Percentiles rank a stretch among this genome's conserved stretches.
phyloP scores from a whole-genome alignment of 1,139 yeast species.

The Hemisphaericaspora lyxosophila region DNA sequence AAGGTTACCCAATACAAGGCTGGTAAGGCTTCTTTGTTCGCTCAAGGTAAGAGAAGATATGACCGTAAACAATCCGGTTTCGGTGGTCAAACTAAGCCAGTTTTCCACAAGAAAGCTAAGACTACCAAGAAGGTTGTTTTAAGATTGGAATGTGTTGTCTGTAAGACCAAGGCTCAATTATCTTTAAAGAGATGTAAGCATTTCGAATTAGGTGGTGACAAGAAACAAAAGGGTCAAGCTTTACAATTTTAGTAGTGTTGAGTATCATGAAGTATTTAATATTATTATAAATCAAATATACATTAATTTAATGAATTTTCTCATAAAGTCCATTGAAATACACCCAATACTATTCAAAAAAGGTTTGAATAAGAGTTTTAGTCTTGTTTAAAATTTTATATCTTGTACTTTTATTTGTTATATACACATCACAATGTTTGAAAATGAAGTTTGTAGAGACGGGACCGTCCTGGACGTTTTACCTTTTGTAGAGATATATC shows the following conservation, averaged over 20 bases:
- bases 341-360: too few species aligned
- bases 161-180: constrained; percentile 99
- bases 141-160: constrained; percentile 97
- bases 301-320: constrained; percentile 6
- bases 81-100: constrained; percentile 99
- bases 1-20: constrained; percentile 99
- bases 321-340: constrained; percentile 1
- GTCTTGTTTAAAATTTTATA: not conserved
- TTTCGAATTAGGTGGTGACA: constrained; percentile 99
- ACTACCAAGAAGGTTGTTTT: constrained; percentile 99
- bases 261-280: constrained; percentile 4
- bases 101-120: constrained; percentile 99
- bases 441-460: too few species aligned
- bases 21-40: constrained; percentile 98
- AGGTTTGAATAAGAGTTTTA: constrained; percentile 1
- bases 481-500: too few species aligned
- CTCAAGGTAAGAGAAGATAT: constrained; percentile 99
- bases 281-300: constrained; percentile 3
- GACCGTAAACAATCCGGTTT: constrained; percentile 99
- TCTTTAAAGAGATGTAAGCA: constrained; percentile 99
- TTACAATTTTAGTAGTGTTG: constrained; percentile 71
- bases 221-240: constrained; percentile 99
- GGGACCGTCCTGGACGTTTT: too few species aligned
- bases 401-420: not conserved
- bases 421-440: not conserved